phyloP scores from a whole-genome alignment of 331 rosid species.

The Dryas integrifolia region DNA sequence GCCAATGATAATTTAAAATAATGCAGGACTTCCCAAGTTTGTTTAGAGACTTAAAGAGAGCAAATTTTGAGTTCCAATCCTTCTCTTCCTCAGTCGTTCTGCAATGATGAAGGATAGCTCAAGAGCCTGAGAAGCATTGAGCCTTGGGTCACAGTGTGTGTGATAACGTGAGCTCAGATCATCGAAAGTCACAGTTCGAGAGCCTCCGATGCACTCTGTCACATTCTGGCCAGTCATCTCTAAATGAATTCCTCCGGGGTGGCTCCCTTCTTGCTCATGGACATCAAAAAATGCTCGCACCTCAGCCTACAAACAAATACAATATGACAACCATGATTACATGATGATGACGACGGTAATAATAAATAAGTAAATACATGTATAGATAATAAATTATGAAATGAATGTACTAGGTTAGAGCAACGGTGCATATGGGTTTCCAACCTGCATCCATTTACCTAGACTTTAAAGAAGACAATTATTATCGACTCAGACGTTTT shows the following conservation, averaged over 20 bases:
- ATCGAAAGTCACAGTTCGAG: constrained; percentile 60
- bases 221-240: constrained; percentile 82
- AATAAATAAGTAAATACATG: not conserved
- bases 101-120: constrained; percentile 69
- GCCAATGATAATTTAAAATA: constrained; percentile 9
- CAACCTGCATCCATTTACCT: not conserved
- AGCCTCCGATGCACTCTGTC: constrained; percentile 77
- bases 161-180: constrained; percentile 72
- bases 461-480: not conserved
- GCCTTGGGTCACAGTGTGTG: constrained; percentile 76
- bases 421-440: not conserved
- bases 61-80: constrained; percentile 44
- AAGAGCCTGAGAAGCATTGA: constrained; percentile 74
- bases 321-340: not conserved
- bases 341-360: not conserved
- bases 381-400: not conserved
- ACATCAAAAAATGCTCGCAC: constrained; percentile 76
- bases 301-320: constrained; percentile 46
- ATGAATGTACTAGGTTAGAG: no score
- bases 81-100: constrained; percentile 66
- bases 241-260: constrained; percentile 65
- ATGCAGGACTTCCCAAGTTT: not conserved
- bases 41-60: constrained; percentile 32
- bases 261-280: constrained; percentile 79
- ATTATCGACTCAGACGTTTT: not conserved